These are phyloP conservation scores for Protomyces inundatus DNA, from an alignment of 1,139 yeast genomes.

Conservation along the genomic window DNA sequence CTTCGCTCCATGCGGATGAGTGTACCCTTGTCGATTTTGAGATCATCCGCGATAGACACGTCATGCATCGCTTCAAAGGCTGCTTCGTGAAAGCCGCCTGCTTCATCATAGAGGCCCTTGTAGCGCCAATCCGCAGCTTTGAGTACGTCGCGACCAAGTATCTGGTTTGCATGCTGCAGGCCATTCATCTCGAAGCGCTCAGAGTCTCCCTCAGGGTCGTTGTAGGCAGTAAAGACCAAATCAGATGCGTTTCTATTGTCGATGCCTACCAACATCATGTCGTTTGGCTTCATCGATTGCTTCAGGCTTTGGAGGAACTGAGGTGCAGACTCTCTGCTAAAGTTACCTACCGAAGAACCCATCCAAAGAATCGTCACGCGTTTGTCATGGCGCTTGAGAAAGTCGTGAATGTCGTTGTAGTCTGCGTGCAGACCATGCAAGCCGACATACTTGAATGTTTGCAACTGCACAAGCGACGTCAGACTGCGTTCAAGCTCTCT, in stretches of 20 bases:
- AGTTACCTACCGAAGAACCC: conserved; percentile 34
- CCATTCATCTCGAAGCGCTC: conserved; percentile 32
- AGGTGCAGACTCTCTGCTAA: conserved; percentile 30
- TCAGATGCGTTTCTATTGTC: conserved; percentile 32
- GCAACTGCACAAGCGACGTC: conserved; percentile 14
- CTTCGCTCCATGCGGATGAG: conserved; percentile 32
- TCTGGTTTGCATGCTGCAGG: conserved; percentile 30
- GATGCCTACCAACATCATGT: conserved; percentile 31
- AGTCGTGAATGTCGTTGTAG: conserved; percentile 31
- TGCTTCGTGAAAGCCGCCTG: conserved; percentile 32
- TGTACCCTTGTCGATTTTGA: conserved; percentile 26
- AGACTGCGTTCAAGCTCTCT: conserved; percentile 30
- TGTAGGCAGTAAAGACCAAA: conserved; percentile 31
- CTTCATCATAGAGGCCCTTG: conserved; percentile 30
- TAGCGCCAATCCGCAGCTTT: conserved; percentile 29
- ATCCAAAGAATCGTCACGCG: conserved; percentile 30
- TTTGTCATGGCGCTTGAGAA: conserved; percentile 23
- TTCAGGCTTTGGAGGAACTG: conserved; percentile 27
- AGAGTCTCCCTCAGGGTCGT: conserved; percentile 31
- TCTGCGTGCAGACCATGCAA: conserved; percentile 32
- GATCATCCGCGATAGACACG: conserved; percentile 20
- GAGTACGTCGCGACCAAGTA: conserved; percentile 28
- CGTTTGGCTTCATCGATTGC: conserved; percentile 27
- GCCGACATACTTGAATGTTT: conserved; percentile 24
- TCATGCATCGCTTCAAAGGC: conserved; percentile 28